A percentile compares a stretch with the other conserved stretches of the same genome.
Conservation (phyloP, 2,329 filamentous ascomycete species). For the Hypoxylon sp. region DNA sequence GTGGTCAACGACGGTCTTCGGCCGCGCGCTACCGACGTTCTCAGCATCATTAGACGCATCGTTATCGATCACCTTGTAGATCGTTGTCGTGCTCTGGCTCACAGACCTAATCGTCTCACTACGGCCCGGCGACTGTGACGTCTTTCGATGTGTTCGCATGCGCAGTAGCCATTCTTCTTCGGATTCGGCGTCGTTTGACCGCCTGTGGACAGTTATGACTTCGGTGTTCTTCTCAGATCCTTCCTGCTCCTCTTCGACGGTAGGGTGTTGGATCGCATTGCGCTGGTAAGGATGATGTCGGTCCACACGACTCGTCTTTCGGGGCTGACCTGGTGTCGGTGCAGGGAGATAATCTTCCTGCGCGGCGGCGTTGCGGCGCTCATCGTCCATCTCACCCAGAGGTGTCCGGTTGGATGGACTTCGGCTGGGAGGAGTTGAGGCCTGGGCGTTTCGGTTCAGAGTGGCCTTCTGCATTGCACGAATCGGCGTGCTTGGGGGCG, state of each 20-base stretch:
- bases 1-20: conserved; percentile 68
- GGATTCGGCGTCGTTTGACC: conserved; percentile 74
- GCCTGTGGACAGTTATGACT: conserved; percentile 70
- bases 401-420: conserved; percentile 82
- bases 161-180: conserved; percentile 88
- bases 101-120: conserved; percentile 76
- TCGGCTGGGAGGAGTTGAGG: conserved; percentile 87
- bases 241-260: conserved; percentile 63
- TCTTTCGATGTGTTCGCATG: conserved; percentile 76
- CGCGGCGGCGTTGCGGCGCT: conserved; percentile 74
- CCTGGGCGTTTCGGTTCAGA: conserved; percentile 72
- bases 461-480: conserved; percentile 72
- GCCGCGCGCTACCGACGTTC: conserved; percentile 73
- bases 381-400: conserved; percentile 93
- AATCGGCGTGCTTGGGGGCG: conserved; percentile 70
- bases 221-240: conserved; percentile 71
- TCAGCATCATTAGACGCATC: conserved; percentile 78
- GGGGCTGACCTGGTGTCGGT: conserved; percentile 93
- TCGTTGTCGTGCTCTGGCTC: conserved; percentile 81
- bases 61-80: conserved; percentile 74
- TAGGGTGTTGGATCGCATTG: conserved; percentile 61
- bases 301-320: conserved; percentile 86
- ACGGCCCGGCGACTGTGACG: conserved; percentile 71
- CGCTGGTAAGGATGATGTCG: conserved; percentile 80
- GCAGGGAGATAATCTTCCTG: conserved; percentile 94